phyloP scores from a whole-genome alignment of 768 basidiomycete species.

The Hericium rajendrae region DNA sequence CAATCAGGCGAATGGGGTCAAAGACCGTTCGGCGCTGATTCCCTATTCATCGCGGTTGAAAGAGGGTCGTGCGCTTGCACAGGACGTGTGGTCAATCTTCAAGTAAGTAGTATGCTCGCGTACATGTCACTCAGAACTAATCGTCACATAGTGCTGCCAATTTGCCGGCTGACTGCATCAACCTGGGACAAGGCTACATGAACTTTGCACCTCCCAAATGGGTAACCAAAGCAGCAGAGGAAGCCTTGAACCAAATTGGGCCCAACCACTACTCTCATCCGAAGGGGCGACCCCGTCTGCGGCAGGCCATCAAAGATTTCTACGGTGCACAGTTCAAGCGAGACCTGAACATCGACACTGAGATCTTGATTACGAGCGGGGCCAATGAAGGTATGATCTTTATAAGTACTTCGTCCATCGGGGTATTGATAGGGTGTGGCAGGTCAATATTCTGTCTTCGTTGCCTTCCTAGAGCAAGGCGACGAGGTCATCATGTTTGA shows the following conservation, averaged over 20 bases:
- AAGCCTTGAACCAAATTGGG: conserved; percentile 51
- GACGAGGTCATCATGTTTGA: conserved; percentile 99
- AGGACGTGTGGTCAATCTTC: conserved; percentile 90
- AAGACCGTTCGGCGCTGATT: conserved; percentile 42
- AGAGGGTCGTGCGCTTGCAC: conserved; percentile 67
- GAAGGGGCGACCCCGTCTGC: conserved; percentile 76
- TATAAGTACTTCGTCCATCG: background rate
- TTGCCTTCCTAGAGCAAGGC: conserved; percentile 82
- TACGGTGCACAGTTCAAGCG: conserved; percentile 62
- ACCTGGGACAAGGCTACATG: conserved; percentile 89
- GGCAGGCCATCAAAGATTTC: conserved; percentile 77
- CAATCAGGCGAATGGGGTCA: background rate
- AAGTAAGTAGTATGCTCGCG: conserved; percentile 38
- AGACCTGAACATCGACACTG: conserved; percentile 70
- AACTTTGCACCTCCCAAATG: conserved; percentile 81
- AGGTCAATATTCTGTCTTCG: conserved; percentile 93
- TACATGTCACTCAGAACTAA: background rate
- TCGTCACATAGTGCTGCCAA: conserved; percentile 57
- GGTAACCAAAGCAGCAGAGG: conserved; percentile 64
- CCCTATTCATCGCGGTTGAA: conserved; percentile 62
- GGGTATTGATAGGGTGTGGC: conserved; percentile 5
- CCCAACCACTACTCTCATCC: conserved; percentile 89
- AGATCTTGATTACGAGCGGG: conserved; percentile 92
- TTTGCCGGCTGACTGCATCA: conserved; percentile 85
- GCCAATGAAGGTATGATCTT: conserved; percentile 81